Conservation (phyloP, 805 yeast species). For the Babjeviella inositovora region DNA sequence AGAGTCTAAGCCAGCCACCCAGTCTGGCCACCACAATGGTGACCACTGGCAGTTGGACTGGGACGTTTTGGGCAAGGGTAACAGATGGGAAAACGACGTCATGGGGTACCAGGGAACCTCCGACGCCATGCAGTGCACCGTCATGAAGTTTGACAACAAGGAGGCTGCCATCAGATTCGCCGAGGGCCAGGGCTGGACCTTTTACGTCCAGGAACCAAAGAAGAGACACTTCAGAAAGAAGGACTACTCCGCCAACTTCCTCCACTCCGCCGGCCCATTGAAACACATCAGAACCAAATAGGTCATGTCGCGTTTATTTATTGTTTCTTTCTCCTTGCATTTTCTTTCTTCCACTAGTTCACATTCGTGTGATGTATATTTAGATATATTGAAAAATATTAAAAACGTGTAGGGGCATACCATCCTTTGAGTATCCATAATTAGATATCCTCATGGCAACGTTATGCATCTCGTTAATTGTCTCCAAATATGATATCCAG, state of each 20-base stretch:
- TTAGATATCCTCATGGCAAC: too few relatives aligned
- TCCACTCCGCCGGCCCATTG: slow-evolving; percentile 52
- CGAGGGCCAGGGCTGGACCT: slow-evolving; percentile 75
- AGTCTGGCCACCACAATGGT: slow-evolving; percentile 44
- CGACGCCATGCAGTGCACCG: slow-evolving; percentile 72
- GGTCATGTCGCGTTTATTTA: slow-evolving; percentile 1
- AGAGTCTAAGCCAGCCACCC: slow-evolving; percentile 71
- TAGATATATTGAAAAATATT: too few relatives aligned
- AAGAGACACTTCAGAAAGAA: slow-evolving; percentile 57
- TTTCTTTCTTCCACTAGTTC: neutral
- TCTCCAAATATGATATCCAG: too few relatives aligned
- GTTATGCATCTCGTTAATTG: too few relatives aligned
- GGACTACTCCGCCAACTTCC: slow-evolving; percentile 59
- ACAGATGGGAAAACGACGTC: slow-evolving; percentile 82
- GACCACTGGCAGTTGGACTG: slow-evolving; percentile 65
- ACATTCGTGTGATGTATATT: too few relatives aligned
- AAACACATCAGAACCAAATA: slow-evolving; percentile 74
- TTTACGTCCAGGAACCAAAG: slow-evolving; percentile 71
- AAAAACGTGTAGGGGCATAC: too few relatives aligned
- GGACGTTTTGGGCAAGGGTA: slow-evolving; percentile 63
- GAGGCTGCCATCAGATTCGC: slow-evolving; percentile 73
- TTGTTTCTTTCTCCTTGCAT: neutral
- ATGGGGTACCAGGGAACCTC: slow-evolving; percentile 74
- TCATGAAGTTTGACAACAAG: slow-evolving; percentile 54
- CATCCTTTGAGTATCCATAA: too few relatives aligned